A percentile compares a stretch with the other conserved stretches of the same genome.
phyloP scores from a whole-genome alignment of 169 alveolate genomes.

The Cryptosporidium parvum region DNA sequence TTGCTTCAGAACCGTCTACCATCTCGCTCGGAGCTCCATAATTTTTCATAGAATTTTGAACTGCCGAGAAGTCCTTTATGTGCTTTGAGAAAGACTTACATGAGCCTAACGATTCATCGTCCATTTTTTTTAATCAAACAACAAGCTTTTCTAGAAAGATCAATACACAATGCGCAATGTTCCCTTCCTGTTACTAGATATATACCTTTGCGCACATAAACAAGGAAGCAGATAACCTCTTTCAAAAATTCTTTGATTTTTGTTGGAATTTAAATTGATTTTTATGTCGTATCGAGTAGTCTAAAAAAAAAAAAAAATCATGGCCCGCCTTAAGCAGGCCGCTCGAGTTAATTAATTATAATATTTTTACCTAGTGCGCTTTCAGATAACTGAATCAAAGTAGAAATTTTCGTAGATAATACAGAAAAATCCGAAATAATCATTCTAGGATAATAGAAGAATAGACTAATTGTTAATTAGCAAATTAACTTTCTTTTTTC shows the following conservation, averaged over 20 bases:
- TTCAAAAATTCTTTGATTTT: slow-evolving; percentile 6
- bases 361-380: slow-evolving; percentile 6
- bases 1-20: slow-evolving; percentile 10
- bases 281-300: slow-evolving; percentile 31
- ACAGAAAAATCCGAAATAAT: not conserved
- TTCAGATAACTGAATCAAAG: not conserved
- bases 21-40: slow-evolving; percentile 29
- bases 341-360: not conserved
- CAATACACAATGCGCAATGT: slow-evolving; percentile 1
- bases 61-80: slow-evolving; percentile 14
- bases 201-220: slow-evolving; percentile 2
- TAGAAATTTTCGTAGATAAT: not conserved
- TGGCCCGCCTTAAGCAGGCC: slow-evolving; percentile 37
- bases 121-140: slow-evolving; percentile 17
- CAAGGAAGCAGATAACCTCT: not conserved
- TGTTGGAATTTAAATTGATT: not conserved
- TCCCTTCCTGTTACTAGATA: not conserved
- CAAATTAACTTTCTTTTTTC: not conserved
- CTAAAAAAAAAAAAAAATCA: slow-evolving; percentile 5
- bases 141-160: not conserved
- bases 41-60: slow-evolving; percentile 13
- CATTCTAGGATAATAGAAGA: not conserved
- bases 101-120: slow-evolving; percentile 47
- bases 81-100: slow-evolving; percentile 49
- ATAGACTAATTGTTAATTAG: no score